These are phyloP conservation scores for Rhodomyrtus psidioides DNA, from an alignment of 441 rosid genomes.

Conservation along the genomic window DNA sequence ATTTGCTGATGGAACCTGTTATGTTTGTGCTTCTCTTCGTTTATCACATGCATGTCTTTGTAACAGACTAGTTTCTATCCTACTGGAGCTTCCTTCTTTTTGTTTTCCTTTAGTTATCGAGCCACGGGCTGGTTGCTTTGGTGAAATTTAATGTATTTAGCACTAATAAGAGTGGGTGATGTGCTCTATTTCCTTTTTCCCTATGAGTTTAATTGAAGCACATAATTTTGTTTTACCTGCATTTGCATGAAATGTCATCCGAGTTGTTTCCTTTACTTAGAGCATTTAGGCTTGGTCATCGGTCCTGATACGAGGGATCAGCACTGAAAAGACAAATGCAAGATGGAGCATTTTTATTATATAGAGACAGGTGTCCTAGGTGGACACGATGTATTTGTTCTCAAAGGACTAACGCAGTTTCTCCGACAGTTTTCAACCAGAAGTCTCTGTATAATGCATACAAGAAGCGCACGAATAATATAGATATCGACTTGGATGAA, in stretches of 20 bases:
- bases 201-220: not conserved
- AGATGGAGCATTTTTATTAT: not conserved
- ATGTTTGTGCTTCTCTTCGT: not conserved
- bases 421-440: constrained; percentile 71
- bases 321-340: not conserved
- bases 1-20: not conserved
- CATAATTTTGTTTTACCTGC: not conserved
- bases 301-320: not conserved
- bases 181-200: not conserved
- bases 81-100: not conserved
- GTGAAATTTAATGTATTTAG: not conserved
- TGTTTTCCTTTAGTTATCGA: not conserved
- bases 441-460: constrained; percentile 77
- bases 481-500: constrained; percentile 65
- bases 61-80: not conserved
- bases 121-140: not conserved
- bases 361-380: not conserved
- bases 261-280: not conserved
- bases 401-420: not conserved
- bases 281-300: not conserved
- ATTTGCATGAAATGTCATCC: not conserved
- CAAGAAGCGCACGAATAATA: constrained; percentile 75
- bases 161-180: not conserved
- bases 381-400: not conserved
- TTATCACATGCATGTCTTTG: not conserved